phyloP scores from a whole-genome alignment of 225 moss, liverwort and hornwort species.

The Straminergon stramineum region DNA sequence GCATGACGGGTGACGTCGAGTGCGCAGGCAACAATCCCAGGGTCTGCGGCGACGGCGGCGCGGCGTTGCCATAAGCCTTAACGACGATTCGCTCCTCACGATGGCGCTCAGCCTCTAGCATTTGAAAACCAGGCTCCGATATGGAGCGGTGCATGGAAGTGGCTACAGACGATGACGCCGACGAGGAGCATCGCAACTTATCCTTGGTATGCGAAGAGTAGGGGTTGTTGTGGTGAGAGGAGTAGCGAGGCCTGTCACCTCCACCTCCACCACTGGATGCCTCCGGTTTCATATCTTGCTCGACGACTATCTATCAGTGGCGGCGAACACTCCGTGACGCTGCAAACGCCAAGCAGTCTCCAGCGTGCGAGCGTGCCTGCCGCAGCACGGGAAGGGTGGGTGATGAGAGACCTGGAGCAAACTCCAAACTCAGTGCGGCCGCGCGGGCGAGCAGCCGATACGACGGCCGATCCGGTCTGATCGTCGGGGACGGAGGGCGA shows the following conservation, averaged over 20 bases:
- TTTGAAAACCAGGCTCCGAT: slow-evolving; percentile 24
- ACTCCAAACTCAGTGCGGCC: not conserved
- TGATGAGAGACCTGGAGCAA: not conserved
- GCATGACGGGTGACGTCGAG: slow-evolving; percentile 15
- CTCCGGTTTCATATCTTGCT: slow-evolving; percentile 41
- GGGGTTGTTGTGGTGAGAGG: not conserved
- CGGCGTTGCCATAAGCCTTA: slow-evolving; percentile 35
- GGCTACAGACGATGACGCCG: not conserved
- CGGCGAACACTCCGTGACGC: not conserved
- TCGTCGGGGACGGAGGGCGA: not conserved
- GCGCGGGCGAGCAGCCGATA: not conserved
- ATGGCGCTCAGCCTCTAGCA: slow-evolving; percentile 16
- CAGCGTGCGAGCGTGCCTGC: slow-evolving; percentile 5
- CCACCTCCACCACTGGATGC: slow-evolving; percentile 33
- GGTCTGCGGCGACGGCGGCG: slow-evolving; percentile 27
- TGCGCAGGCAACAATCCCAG: slow-evolving; percentile 12
- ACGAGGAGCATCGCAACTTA: slow-evolving; percentile 22
- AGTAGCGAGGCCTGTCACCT: slow-evolving; percentile 29
- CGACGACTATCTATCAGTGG: not conserved
- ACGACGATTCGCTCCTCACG: slow-evolving; percentile 39
- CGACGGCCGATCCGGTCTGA: not conserved
- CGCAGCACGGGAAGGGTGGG: not conserved
- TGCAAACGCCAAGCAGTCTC: not conserved
- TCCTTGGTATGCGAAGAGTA: slow-evolving; percentile 3
- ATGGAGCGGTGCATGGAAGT: slow-evolving; percentile 22